Evolutionary conservation across 108 stramenopile genomes (phyloP).

Genomic region (Fragilariopsis cylindrus): DNA sequence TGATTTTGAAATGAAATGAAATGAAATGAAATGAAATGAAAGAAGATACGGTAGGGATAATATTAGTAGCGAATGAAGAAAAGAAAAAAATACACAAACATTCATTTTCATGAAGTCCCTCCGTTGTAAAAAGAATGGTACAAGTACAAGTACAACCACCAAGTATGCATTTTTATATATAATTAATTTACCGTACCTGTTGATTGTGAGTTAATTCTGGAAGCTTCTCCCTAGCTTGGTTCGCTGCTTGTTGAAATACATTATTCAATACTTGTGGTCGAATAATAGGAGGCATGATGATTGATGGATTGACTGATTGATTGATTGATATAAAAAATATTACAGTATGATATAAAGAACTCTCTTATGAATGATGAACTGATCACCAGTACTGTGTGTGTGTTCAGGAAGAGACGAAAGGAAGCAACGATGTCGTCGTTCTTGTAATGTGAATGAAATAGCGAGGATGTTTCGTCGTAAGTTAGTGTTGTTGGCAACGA

Average conservation of each 20-base stretch:
- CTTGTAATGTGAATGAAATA: no score
- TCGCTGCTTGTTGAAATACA: conserved; percentile 65
- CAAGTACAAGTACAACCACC: neutral
- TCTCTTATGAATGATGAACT: neutral
- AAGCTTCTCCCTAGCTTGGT: conserved; percentile 72
- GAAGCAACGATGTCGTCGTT: no score
- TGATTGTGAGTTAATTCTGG: conserved; percentile 74
- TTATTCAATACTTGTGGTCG: conserved; percentile 71
- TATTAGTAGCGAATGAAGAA: no score
- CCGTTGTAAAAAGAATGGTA: neutral
- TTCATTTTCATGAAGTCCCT: no score
- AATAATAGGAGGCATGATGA: conserved; percentile 24
- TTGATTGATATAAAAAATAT: neutral
- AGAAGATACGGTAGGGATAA: neutral
- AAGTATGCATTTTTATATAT: no score
- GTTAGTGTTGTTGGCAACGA: no score
- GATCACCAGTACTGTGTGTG: no score
- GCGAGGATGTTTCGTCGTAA: no score
- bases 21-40: neutral
- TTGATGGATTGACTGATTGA: no score
- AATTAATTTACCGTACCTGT: conserved; percentile 49
- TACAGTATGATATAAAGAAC: neutral
- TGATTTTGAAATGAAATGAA: neutral
- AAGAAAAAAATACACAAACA: no score
- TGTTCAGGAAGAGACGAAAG: no score